Conservation (phyloP, 495 filamentous ascomycete genomes). For the Tuber borchii region DNA sequence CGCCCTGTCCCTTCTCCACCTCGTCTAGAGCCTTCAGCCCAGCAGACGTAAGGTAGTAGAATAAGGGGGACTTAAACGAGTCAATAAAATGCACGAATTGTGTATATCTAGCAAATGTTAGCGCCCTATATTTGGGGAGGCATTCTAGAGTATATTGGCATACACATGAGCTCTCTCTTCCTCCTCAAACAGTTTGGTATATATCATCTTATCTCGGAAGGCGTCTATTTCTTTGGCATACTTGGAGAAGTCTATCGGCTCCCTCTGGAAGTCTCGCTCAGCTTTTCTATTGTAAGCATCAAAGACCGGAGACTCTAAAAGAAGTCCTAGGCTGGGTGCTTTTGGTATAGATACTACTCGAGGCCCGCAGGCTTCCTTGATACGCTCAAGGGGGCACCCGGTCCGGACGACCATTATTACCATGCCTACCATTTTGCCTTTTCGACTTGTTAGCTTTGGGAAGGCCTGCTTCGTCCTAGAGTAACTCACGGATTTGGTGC, state of each 20-base stretch:
- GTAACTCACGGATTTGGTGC: slow-evolving; percentile 88
- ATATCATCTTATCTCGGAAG: slow-evolving; percentile 93
- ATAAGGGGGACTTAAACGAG: slow-evolving; percentile 22
- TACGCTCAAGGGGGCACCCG: slow-evolving; percentile 60
- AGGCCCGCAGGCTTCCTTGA: slow-evolving; percentile 61
- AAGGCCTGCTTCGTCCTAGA: neutral
- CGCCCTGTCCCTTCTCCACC: slow-evolving; percentile 10
- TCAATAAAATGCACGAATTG: slow-evolving; percentile 41
- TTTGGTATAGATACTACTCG: slow-evolving; percentile 81
- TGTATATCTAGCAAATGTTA: slow-evolving; percentile 24
- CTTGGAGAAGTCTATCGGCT: slow-evolving; percentile 68
- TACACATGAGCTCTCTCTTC: slow-evolving; percentile 73
- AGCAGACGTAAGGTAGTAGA: slow-evolving; percentile 36
- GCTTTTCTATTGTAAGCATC: slow-evolving; percentile 66
- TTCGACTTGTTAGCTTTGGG: neutral
- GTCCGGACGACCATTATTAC: slow-evolving; percentile 73
- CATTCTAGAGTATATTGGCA: neutral
- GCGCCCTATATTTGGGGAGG: neutral
- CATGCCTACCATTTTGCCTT: slow-evolving; percentile 75
- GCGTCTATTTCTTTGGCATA: slow-evolving; percentile 69
- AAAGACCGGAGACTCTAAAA: slow-evolving; percentile 87
- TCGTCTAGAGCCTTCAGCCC: slow-evolving; percentile 37
- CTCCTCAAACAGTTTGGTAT: slow-evolving; percentile 79
- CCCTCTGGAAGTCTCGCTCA: slow-evolving; percentile 51
- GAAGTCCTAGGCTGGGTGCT: slow-evolving; percentile 76